A percentile compares a stretch with the other conserved stretches of the same genome.
These are phyloP conservation scores for Leishmania mexicana DNA, from an alignment of 208 protist genomes.

Conservation along the genomic window DNA sequence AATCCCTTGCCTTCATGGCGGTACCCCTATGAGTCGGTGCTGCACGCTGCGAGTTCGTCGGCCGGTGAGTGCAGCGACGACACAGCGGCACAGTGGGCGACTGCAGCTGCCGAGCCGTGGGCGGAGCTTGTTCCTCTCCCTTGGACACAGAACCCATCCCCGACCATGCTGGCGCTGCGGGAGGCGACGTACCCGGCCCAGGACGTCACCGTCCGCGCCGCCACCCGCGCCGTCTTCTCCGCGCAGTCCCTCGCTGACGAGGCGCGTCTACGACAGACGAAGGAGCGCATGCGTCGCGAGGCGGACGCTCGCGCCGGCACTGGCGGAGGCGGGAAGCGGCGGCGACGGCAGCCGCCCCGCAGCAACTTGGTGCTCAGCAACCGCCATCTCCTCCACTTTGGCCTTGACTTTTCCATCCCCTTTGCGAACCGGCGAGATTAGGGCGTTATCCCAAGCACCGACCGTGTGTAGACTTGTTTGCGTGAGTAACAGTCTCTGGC, in stretches of 20 bases:
- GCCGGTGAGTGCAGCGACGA: background rate
- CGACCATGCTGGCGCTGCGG: constrained; percentile 44
- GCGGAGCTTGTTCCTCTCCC: constrained; percentile 46
- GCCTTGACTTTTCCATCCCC: constrained; percentile 76
- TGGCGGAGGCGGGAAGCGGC: constrained; percentile 18
- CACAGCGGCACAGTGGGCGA: background rate
- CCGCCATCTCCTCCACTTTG: constrained; percentile 83
- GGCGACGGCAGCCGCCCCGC: constrained; percentile 5
- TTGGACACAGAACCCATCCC: constrained; percentile 80
- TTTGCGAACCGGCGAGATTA: constrained; percentile 23
- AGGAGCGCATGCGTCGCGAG: constrained; percentile 21
- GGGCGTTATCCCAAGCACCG: background rate
- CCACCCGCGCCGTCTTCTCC: constrained; percentile 47
- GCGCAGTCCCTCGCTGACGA: constrained; percentile 44
- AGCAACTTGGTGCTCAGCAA: constrained; percentile 49
- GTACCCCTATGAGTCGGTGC: constrained; percentile 24
- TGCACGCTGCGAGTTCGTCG: background rate
- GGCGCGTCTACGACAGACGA: constrained; percentile 34
- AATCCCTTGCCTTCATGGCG: constrained; percentile 15
- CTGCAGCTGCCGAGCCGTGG: constrained; percentile 5
- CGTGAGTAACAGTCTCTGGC: background rate
- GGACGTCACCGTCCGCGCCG: constrained; percentile 39
- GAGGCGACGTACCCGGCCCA: constrained; percentile 55
- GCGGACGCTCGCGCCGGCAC: constrained; percentile 26
- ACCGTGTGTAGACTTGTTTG: background rate